These are phyloP conservation scores for Kickxella alabastrina DNA, from an alignment of 192 early-diverging fungal species.

Conservation along the genomic window DNA sequence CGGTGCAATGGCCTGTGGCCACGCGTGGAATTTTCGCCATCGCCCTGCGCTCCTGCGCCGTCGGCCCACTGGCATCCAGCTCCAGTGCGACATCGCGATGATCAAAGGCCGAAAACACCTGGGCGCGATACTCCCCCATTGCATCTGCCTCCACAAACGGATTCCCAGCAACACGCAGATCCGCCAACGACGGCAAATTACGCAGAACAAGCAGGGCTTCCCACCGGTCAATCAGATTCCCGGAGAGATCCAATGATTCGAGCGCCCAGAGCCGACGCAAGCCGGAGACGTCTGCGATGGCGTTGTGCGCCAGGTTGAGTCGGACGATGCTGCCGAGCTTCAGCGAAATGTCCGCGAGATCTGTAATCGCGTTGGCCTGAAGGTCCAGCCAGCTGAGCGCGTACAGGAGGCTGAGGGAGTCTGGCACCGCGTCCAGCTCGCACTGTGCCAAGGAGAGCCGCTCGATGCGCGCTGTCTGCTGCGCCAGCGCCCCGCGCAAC, in stretches of 20 bases:
- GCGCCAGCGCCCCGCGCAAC: conserved; percentile 12
- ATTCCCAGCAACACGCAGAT: conserved; percentile 29
- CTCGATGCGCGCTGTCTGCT: conserved; percentile 13
- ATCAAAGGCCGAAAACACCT: conserved; percentile 47
- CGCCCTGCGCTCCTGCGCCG: conserved; percentile 25
- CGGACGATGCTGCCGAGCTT: conserved; percentile 27
- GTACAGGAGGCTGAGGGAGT: conserved; percentile 20
- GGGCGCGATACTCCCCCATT: conserved; percentile 11
- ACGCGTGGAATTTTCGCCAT: conserved; percentile 46
- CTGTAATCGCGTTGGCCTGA: conserved; percentile 21
- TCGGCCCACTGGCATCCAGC: conserved; percentile 35
- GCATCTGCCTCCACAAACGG: conserved; percentile 22
- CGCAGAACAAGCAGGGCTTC: conserved; percentile 18
- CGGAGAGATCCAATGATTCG: conserved; percentile 29
- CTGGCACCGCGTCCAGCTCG: conserved; percentile 34
- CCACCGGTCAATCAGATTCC: conserved; percentile 33
- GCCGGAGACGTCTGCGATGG: conserved; percentile 15
- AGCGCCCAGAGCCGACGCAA: conserved; percentile 45
- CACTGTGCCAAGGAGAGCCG: conserved; percentile 42
- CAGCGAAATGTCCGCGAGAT: conserved; percentile 29
- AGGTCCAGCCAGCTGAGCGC: conserved; percentile 41
- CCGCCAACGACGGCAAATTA: conserved; percentile 34
- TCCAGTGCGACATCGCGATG: conserved; percentile 36
- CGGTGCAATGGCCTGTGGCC: conserved; percentile 40
- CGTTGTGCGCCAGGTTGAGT: conserved; percentile 31